A percentile compares a stretch with the other conserved stretches of the same genome.
Evolutionary conservation across 805 yeast genomes (phyloP).

Genomic region (Candida sanyiensis): DNA sequence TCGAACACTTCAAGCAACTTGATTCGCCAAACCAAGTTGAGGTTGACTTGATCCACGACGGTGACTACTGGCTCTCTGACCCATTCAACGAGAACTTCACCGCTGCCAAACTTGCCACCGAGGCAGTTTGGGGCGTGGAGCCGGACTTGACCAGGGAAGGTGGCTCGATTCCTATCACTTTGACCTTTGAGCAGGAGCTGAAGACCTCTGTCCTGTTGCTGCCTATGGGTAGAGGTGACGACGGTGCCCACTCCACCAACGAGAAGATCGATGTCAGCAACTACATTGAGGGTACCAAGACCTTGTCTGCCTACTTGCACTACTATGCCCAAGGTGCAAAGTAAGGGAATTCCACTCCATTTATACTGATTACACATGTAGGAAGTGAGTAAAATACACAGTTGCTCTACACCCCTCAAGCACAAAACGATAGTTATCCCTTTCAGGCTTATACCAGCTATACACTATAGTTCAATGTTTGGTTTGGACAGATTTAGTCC

Average conservation of each 20-base stretch:
- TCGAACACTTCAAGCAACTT: constrained; percentile 58
- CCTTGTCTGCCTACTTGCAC: constrained; percentile 89
- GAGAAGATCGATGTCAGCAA: constrained; percentile 88
- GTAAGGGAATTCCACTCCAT: not conserved
- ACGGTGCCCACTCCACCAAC: constrained; percentile 97
- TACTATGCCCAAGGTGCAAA: constrained; percentile 46
- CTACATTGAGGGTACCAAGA: constrained; percentile 90
- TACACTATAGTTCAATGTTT: too few species aligned
- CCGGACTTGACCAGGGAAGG: constrained; percentile 99
- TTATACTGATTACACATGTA: too few species aligned
- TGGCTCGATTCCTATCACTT: constrained; percentile 96
- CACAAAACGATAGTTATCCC: too few species aligned
- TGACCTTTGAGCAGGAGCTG: constrained; percentile 84
- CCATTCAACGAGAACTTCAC: constrained; percentile 89
- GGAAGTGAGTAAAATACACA: too few species aligned
- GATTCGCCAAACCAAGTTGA: constrained; percentile 70
- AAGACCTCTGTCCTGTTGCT: constrained; percentile 80
- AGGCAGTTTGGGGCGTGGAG: constrained; percentile 88
- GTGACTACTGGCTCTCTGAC: constrained; percentile 93
- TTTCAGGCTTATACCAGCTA: too few species aligned
- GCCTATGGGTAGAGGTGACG: constrained; percentile 99
- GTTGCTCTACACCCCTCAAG: too few species aligned
- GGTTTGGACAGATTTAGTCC: constrained; percentile 10
- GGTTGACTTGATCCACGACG: constrained; percentile 84
- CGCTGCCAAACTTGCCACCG: constrained; percentile 92